A percentile compares a stretch with the other conserved stretches of the same genome.
Evolutionary conservation across 2,329 filamentous ascomycete genomes (phyloP).

Genomic region (Sporothrix variecibatus): DNA sequence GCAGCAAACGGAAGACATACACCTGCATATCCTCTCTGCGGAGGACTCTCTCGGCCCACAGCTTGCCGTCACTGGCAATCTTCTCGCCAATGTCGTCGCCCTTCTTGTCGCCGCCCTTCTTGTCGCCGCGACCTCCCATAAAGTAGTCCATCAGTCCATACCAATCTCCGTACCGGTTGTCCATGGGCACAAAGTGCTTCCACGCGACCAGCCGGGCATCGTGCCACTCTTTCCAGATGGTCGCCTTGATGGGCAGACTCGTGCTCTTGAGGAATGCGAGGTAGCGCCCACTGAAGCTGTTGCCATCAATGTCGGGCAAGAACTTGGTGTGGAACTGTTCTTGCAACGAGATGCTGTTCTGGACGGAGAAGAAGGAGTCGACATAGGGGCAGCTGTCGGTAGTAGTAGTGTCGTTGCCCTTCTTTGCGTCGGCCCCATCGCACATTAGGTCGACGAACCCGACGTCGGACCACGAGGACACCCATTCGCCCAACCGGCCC

Average conservation of each 20-base stretch:
- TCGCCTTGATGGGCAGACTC: slow-evolving; percentile 73
- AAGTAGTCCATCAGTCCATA: slow-evolving; percentile 77
- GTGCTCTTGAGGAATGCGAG: slow-evolving; percentile 69
- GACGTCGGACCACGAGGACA: slow-evolving; percentile 52
- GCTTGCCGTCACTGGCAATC: slow-evolving; percentile 66
- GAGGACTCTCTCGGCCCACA: slow-evolving; percentile 69
- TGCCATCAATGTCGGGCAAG: slow-evolving; percentile 74
- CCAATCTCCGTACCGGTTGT: slow-evolving; percentile 70
- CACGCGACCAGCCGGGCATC: slow-evolving; percentile 72
- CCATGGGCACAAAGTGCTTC: slow-evolving; percentile 81
- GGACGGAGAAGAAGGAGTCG: slow-evolving; percentile 46
- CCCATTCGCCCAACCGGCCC: slow-evolving; percentile 52
- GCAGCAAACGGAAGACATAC: slow-evolving; percentile 64
- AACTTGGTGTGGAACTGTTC: slow-evolving; percentile 66
- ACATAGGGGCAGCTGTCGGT: slow-evolving; percentile 50
- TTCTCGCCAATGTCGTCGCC: slow-evolving; percentile 62
- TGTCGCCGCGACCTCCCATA: slow-evolving; percentile 47
- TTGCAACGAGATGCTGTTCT: slow-evolving; percentile 46
- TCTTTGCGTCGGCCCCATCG: slow-evolving; percentile 35
- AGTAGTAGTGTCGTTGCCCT: background rate
- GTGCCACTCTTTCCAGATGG: slow-evolving; percentile 80
- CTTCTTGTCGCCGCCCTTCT: slow-evolving; percentile 33
- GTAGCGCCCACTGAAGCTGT: slow-evolving; percentile 64
- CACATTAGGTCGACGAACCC: slow-evolving; percentile 59
- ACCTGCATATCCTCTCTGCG: slow-evolving; percentile 73